These are phyloP conservation scores for Aegilops tauschii DNA, from an alignment of 176 grass and related monocot species.

Conservation along the genomic window DNA sequence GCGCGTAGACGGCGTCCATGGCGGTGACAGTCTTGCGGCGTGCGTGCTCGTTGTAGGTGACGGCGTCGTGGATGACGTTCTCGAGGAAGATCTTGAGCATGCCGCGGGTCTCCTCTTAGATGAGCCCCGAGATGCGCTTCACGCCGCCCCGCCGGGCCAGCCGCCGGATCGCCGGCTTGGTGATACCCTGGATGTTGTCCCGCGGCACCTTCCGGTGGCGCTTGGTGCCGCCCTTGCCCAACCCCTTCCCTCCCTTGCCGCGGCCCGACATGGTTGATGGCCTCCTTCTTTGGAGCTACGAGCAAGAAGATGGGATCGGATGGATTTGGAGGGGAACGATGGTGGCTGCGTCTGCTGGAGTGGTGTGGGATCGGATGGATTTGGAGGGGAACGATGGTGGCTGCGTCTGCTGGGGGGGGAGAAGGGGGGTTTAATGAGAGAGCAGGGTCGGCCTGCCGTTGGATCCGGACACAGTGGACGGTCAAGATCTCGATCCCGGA, in stretches of 20 bases:
- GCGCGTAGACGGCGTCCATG: slow-evolving; percentile 92
- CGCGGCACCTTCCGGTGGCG: slow-evolving; percentile 82
- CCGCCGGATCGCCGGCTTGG: slow-evolving; percentile 85
- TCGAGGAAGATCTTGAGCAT: slow-evolving; percentile 99
- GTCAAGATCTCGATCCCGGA: too few species aligned
- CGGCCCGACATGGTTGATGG: slow-evolving; percentile 54
- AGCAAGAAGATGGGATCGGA: too few species aligned
- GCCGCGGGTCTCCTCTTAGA: slow-evolving; percentile 96
- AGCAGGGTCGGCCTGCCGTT: too few species aligned
- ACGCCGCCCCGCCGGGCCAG: slow-evolving; percentile 80
- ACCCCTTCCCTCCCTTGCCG: slow-evolving; percentile 87
- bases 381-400: too few species aligned
- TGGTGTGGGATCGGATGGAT: too few species aligned
- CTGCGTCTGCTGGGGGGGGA: too few species aligned
- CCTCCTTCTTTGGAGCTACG: too few species aligned
- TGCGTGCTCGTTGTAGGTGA: slow-evolving; percentile 93
- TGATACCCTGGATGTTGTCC: slow-evolving; percentile 96
- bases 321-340: too few species aligned
- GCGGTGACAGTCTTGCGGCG: slow-evolving; percentile 91
- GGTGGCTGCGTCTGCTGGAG: too few species aligned
- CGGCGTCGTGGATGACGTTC: slow-evolving; percentile 93
- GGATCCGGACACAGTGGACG: too few species aligned
- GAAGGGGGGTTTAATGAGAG: too few species aligned
- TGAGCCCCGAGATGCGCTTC: slow-evolving; percentile 88
- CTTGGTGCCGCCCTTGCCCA: slow-evolving; percentile 88